Conservation (phyloP, 2,329 filamentous ascomycete species). For the Penicillium sp. region DNA sequence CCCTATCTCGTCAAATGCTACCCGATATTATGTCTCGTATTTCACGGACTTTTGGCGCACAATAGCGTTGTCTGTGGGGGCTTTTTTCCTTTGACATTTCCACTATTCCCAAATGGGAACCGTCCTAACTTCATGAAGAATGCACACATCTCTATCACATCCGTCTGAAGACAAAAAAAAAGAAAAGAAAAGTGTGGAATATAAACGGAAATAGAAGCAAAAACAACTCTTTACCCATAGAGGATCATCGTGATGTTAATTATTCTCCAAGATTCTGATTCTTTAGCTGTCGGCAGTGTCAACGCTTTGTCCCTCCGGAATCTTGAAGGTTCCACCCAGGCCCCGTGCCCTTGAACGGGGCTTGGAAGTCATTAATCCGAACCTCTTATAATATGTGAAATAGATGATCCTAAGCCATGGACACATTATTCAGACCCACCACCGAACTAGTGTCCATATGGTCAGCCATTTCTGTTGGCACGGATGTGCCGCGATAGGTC, state of each 20-base stretch:
- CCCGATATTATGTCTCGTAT: no score
- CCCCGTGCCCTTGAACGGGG: constrained; percentile 1
- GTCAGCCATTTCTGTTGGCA: no score
- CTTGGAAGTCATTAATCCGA: neutral
- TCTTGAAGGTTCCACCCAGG: constrained; percentile 1
- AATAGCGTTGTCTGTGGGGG: no score
- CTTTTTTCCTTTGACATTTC: neutral
- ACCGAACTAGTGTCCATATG: no score
- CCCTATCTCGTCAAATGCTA: no score
- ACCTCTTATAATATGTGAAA: neutral
- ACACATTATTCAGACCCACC: neutral
- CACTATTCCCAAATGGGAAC: neutral
- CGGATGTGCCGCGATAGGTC: no score
- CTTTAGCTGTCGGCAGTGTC: neutral
- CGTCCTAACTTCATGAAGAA: neutral
- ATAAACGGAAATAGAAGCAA: neutral
- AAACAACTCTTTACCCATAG: neutral
- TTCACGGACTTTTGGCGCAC: no score
- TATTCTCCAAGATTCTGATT: neutral
- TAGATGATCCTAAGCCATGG: constrained; percentile 1
- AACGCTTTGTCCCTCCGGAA: constrained; percentile 2
- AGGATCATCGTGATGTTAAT: neutral
- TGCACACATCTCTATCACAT: neutral
- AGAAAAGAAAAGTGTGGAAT: no score
- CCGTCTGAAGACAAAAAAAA: neutral